Conservation (phyloP, 108 stramenopile genomes). For the Cyclotella baltica region DNA sequence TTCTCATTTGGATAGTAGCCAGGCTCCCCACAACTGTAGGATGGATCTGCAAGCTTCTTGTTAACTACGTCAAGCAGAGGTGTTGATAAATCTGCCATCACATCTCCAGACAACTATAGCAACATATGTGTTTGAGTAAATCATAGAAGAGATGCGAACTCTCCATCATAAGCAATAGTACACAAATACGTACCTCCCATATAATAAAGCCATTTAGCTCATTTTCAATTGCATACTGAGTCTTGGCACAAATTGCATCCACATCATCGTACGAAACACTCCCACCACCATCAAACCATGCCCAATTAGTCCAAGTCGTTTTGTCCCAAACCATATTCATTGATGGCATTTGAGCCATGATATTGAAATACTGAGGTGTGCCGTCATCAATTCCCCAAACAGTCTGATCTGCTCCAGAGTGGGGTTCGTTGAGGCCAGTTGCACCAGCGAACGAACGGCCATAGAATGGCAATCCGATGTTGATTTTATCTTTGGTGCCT, state of each 20-base stretch:
- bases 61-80: conserved; percentile 30
- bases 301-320: conserved; percentile 37
- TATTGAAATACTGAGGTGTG: conserved; percentile 40
- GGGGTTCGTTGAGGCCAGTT: conserved; percentile 44
- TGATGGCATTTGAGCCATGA: conserved; percentile 37
- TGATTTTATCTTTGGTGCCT: conserved; percentile 36
- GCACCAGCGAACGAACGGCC: conserved; percentile 33
- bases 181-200: conserved; percentile 7
- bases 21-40: conserved; percentile 18
- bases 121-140: too few relatives aligned
- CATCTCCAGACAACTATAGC: conserved; percentile 22
- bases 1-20: conserved; percentile 15
- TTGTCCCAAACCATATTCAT: conserved; percentile 50
- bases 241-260: conserved; percentile 44
- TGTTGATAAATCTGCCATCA: conserved; percentile 34
- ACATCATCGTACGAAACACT: conserved; percentile 40
- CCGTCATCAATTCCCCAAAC: conserved; percentile 44
- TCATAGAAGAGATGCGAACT: too few relatives aligned
- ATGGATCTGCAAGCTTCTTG: conserved; percentile 24
- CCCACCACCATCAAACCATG: conserved; percentile 41
- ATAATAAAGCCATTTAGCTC: conserved; percentile 28
- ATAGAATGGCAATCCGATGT: conserved; percentile 42
- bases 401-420: conserved; percentile 39
- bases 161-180: conserved; percentile 16
- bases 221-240: conserved; percentile 36